These are phyloP conservation scores for Tillandsia fasciculata DNA, from an alignment of 176 grass and related monocot genomes.

Conservation along the genomic window DNA sequence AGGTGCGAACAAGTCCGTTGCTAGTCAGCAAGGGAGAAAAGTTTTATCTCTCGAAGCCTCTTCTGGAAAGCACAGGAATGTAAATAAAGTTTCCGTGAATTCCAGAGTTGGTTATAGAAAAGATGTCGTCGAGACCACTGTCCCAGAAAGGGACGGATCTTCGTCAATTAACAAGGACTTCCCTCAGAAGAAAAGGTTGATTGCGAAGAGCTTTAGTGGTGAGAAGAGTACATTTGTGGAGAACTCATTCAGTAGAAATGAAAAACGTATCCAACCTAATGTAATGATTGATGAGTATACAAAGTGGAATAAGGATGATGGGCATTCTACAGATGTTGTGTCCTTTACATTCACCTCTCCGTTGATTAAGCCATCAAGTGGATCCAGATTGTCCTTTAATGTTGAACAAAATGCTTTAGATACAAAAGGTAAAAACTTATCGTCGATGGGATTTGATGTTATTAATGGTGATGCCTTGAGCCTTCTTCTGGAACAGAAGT, in stretches of 20 bases:
- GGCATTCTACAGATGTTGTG: constrained; percentile 55
- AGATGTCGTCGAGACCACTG: constrained; percentile 34
- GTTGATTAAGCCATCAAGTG: constrained; percentile 39
- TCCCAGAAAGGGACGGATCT: constrained; percentile 30
- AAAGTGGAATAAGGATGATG: constrained; percentile 46
- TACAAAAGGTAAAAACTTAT: constrained; percentile 22
- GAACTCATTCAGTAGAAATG: constrained; percentile 23
- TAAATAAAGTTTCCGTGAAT: constrained; percentile 35
- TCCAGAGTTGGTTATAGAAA: constrained; percentile 42
- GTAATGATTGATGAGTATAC: constrained; percentile 55
- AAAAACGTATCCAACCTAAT: constrained; percentile 41
- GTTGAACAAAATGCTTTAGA: constrained; percentile 31
- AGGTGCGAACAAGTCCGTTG: constrained; percentile 31
- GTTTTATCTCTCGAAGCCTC: constrained; percentile 36
- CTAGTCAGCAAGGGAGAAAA: constrained; percentile 58
- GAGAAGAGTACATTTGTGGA: constrained; percentile 38
- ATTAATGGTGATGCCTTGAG: constrained; percentile 62
- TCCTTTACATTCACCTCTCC: constrained; percentile 86
- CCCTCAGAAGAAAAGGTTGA: constrained; percentile 73
- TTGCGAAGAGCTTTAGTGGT: constrained; percentile 42
- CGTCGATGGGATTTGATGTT: constrained; percentile 38
- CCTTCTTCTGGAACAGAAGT: constrained; percentile 67
- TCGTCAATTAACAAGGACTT: constrained; percentile 64
- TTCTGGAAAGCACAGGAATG: constrained; percentile 47
- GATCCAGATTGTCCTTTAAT: constrained; percentile 13